Evolutionary conservation across 805 yeast species (phyloP).

Genomic region (Suhomyces vadensis): DNA sequence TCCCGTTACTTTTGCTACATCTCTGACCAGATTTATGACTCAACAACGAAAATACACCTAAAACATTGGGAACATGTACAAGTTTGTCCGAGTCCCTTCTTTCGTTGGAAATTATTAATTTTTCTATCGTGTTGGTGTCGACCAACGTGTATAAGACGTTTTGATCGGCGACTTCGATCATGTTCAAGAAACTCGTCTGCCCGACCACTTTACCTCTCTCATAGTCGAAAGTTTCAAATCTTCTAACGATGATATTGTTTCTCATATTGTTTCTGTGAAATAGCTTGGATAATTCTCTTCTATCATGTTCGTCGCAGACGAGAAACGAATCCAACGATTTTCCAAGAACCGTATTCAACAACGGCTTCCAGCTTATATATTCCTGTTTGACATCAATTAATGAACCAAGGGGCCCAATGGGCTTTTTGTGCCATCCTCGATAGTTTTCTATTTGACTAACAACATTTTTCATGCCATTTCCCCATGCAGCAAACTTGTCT

Average conservation of each 20-base stretch:
- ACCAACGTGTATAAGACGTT: conserved; percentile 61
- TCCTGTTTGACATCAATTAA: conserved; percentile 56
- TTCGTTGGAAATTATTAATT: conserved; percentile 52
- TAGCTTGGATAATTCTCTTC: conserved; percentile 31
- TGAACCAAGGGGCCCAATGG: conserved; percentile 82
- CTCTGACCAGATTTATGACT: conserved; percentile 48
- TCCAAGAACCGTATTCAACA: conserved; percentile 58
- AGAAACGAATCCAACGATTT: conserved; percentile 60
- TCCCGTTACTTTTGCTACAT: conserved; percentile 40
- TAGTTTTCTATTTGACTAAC: conserved; percentile 40
- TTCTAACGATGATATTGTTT: conserved; percentile 51
- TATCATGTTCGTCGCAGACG: conserved; percentile 65
- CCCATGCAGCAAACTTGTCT: conserved; percentile 52
- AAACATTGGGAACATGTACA: conserved; percentile 40
- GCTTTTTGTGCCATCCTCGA: conserved; percentile 44
- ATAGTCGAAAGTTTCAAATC: conserved; percentile 59
- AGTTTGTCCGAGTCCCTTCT: conserved; percentile 50
- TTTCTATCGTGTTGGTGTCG: conserved; percentile 63
- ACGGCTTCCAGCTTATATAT: conserved; percentile 55
- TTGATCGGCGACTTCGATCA: conserved; percentile 54
- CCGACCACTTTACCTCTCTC: conserved; percentile 42
- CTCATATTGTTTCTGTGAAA: conserved; percentile 30
- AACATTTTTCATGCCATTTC: conserved; percentile 42
- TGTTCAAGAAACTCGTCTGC: conserved; percentile 56
- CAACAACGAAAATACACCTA: conserved; percentile 42